These are phyloP conservation scores for Metschnikowia arizonensis DNA, from an alignment of 805 yeast genomes.

Conservation along the genomic window DNA sequence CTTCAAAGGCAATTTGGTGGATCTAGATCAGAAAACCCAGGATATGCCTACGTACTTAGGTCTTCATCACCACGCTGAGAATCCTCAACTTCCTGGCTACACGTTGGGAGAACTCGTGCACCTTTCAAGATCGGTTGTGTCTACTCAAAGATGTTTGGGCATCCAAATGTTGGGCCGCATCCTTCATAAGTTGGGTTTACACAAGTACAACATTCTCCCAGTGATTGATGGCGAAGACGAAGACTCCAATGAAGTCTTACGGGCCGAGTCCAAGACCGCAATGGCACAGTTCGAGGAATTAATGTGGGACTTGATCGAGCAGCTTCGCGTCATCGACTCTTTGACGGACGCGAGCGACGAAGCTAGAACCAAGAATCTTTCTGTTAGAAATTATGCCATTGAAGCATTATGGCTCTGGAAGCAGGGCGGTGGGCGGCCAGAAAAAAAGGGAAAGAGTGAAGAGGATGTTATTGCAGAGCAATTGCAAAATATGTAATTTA, in stretches of 20 bases:
- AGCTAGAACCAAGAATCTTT: slow-evolving; percentile 54
- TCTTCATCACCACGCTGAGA: slow-evolving; percentile 86
- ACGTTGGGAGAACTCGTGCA: slow-evolving; percentile 80
- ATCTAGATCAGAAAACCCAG: slow-evolving; percentile 30
- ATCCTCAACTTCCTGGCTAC: slow-evolving; percentile 89
- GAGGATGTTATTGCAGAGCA: slow-evolving; percentile 26
- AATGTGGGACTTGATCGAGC: slow-evolving; percentile 70
- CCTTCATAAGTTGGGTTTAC: slow-evolving; percentile 70
- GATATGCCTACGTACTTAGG: slow-evolving; percentile 58
- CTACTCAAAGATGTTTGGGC: slow-evolving; percentile 84
- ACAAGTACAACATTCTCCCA: slow-evolving; percentile 52
- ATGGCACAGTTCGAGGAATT: slow-evolving; percentile 44
- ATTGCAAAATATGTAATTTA: slow-evolving; percentile 14
- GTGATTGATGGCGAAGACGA: slow-evolving; percentile 32
- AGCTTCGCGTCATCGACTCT: slow-evolving; percentile 59
- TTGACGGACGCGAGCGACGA: slow-evolving; percentile 69
- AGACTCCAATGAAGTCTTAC: slow-evolving; percentile 33
- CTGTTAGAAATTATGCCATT: slow-evolving; percentile 76
- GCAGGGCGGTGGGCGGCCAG: slow-evolving; percentile 42
- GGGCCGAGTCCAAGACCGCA: slow-evolving; percentile 33
- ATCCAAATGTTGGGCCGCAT: slow-evolving; percentile 85
- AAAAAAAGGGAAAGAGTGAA: slow-evolving; percentile 17
- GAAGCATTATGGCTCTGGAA: slow-evolving; percentile 93
- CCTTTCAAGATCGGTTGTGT: slow-evolving; percentile 68
- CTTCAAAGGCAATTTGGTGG: slow-evolving; percentile 73